Base-by-base conservation (phyloP, 371 early-diverging fungal genomes). In the Circinella minor region DNA sequence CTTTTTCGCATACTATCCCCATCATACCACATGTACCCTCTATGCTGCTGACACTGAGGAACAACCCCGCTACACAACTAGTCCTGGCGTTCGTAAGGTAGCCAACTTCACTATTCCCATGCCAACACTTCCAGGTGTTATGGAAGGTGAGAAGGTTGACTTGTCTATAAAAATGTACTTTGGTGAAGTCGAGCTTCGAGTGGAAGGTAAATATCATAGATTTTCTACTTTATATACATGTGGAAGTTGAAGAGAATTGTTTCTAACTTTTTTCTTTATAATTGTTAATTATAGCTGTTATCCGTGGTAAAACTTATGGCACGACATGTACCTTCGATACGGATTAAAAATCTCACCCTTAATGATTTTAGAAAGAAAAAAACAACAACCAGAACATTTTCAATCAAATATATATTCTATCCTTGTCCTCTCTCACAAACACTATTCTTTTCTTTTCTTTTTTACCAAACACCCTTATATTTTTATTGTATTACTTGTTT, bases 111-210 rank as follows among this genome's bases (percentile, higher is more conserved):
- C 84, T 34, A 79, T 84, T 14, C 82, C 81, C 15, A 84, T 84
- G 84, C 84, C 84, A 43, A 67, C 76, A 13, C 63, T 81, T 8
- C 71, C 82, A 13, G 76, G 82, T 36, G 78, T 81, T 4, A 71
- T 76, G 66, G 77, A 80, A 64, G 84, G 84, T 9, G 78, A 80
- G 57, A 80, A 78, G 57, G 78, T 84, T 15, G 82, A 82, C 62
- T 61, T 84, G n/a, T 75, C 80, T 47, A 78, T 81, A 51, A 65
- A 77, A 68, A 67, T 81, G 78, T 74, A 69, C 71, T 49, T 78
- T 77, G 85, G 85, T 67, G 85, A 84, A 67, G 81, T 83, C n/a
- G 84, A 83, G 72, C 72, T 83, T 65, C 76, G 78, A 65, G 84
- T 83, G 37, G 84, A 83, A 77, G 78, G 78, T 78, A 78, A 65